A percentile compares a stretch with the other conserved stretches of the same genome.
Conservation (phyloP, 2,329 filamentous ascomycete genomes). For the Cladosporium halotolerans region DNA sequence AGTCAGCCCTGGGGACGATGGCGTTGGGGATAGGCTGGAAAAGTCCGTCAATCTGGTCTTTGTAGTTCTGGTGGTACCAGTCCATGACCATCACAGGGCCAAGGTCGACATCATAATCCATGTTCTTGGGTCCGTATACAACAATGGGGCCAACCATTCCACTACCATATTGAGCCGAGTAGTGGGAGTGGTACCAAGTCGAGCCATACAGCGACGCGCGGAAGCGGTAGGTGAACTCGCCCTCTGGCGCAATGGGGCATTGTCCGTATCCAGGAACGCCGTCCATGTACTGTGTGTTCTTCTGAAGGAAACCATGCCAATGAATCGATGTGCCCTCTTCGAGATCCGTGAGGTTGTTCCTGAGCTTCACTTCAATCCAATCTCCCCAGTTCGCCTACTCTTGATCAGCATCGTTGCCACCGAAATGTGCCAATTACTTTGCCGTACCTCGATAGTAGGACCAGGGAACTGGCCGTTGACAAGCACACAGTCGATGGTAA, state of each 20-base stretch:
- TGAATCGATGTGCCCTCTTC: constrained; percentile 35
- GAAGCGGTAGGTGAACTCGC: constrained; percentile 34
- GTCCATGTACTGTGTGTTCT: constrained; percentile 28
- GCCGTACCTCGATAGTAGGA: constrained; percentile 16
- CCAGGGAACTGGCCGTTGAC: constrained; percentile 22
- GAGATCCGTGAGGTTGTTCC: constrained; percentile 27
- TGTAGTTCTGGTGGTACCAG: constrained; percentile 30
- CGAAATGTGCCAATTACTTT: too few relatives aligned
- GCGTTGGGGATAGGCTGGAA: neutral
- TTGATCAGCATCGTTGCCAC: too few relatives aligned
- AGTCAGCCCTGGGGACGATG: constrained; percentile 21
- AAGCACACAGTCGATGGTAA: constrained; percentile 16
- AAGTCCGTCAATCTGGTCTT: constrained; percentile 16
- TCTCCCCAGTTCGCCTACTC: constrained; percentile 36
- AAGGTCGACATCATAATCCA: constrained; percentile 25
- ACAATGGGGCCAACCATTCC: constrained; percentile 27
- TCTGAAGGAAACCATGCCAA: constrained; percentile 37
- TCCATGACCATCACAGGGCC: constrained; percentile 27
- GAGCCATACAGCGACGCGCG: constrained; percentile 33
- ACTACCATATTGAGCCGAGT: constrained; percentile 23
- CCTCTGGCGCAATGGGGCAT: constrained; percentile 37
- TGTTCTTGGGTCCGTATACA: constrained; percentile 25
- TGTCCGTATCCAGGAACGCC: constrained; percentile 37
- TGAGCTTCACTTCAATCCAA: constrained; percentile 29
- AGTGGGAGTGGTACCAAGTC: constrained; percentile 35